A percentile compares a stretch with the other conserved stretches of the same genome.
phyloP scores from a whole-genome alignment of 768 basidiomycete species.

The Boletus rubroflammeus region DNA sequence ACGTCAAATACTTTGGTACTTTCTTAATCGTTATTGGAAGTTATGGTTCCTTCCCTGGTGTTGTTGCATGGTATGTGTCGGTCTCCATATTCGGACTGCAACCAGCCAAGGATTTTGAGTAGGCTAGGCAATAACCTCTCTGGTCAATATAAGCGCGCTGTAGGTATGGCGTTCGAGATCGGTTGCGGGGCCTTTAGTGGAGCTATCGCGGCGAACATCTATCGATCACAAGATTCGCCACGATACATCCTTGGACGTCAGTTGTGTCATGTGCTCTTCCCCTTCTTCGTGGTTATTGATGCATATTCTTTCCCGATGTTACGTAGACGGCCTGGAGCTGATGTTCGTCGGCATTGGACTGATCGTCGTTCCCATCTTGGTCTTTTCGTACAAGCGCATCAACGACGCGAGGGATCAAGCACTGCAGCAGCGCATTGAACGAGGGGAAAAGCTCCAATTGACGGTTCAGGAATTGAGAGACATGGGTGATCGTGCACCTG shows the following conservation, averaged over 20 bases:
- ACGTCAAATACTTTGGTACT: constrained; percentile 69
- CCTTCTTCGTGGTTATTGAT: neutral
- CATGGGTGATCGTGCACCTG: constrained; percentile 60
- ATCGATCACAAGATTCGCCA: constrained; percentile 54
- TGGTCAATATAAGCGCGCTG: constrained; percentile 61
- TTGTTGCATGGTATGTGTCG: constrained; percentile 51
- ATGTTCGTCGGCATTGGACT: constrained; percentile 69
- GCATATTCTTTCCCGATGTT: neutral
- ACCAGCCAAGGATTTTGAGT: neutral
- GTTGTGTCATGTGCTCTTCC: constrained; percentile 21
- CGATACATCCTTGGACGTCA: constrained; percentile 60
- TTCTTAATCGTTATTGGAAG: constrained; percentile 66
- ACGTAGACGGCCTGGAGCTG: constrained; percentile 55
- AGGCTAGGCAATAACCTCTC: constrained; percentile 56
- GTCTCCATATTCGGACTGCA: constrained; percentile 11
- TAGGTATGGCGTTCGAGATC: constrained; percentile 59
- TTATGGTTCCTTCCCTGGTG: constrained; percentile 53
- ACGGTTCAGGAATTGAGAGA: constrained; percentile 24
- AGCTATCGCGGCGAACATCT: constrained; percentile 62
- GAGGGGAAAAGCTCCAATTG: constrained; percentile 15
- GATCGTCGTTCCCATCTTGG: constrained; percentile 45
- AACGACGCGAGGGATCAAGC: constrained; percentile 48
- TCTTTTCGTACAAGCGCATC: constrained; percentile 50
- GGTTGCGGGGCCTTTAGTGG: constrained; percentile 58
- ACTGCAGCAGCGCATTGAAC: constrained; percentile 4